Conservation (phyloP, 306 rosid genomes). For the Glycyrrhiza uralensis region DNA sequence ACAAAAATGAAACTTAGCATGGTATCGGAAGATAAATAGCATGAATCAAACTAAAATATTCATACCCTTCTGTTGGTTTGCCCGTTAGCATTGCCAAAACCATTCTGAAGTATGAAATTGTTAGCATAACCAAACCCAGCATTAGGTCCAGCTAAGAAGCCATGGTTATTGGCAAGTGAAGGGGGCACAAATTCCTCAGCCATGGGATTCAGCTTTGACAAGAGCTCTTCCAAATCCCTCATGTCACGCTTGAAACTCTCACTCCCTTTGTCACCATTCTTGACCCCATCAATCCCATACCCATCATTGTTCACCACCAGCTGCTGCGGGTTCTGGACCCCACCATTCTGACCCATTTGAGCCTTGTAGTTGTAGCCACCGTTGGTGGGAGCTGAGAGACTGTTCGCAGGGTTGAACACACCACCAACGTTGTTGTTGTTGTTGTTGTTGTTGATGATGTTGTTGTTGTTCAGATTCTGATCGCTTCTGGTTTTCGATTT, state of each 20-base stretch:
- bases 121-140: slow-evolving; percentile 60
- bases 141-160: slow-evolving; percentile 41
- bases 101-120: slow-evolving; percentile 40
- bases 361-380: slow-evolving; percentile 46
- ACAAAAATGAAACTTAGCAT: not conserved
- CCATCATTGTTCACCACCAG: slow-evolving; percentile 46
- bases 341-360: slow-evolving; percentile 59
- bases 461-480: slow-evolving; percentile 41
- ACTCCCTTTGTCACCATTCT: slow-evolving; percentile 43
- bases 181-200: slow-evolving; percentile 98
- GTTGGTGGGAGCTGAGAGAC: slow-evolving; percentile 41
- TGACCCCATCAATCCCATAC: slow-evolving; percentile 44
- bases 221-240: slow-evolving; percentile 90
- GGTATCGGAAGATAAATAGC: not conserved
- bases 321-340: slow-evolving; percentile 48
- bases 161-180: slow-evolving; percentile 58
- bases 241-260: slow-evolving; percentile 71
- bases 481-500: slow-evolving; percentile 58
- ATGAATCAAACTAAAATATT: not conserved
- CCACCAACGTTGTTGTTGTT: not conserved
- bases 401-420: slow-evolving; percentile 27
- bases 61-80: slow-evolving; percentile 55
- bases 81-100: slow-evolving; percentile 53
- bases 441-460: slow-evolving; percentile 7
- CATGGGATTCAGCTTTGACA: slow-evolving; percentile 96